Evolutionary conservation across 176 grass and related monocot species (phyloP).

Genomic region (Aegilops sharonensis): DNA sequence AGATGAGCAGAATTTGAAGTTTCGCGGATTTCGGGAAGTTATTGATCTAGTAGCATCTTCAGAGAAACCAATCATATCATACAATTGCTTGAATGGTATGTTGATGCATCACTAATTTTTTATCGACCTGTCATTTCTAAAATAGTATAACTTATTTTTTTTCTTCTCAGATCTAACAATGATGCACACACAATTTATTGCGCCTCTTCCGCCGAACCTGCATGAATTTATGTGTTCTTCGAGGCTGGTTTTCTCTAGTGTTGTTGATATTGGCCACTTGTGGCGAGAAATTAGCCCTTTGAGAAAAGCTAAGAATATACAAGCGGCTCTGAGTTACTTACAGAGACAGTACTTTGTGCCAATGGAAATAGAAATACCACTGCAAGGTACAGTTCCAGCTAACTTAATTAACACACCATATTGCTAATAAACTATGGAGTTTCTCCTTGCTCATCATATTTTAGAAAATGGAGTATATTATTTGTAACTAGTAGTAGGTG

Average conservation of each 20-base stretch:
- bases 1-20: slow-evolving; percentile 73
- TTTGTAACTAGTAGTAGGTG: neutral
- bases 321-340: slow-evolving; percentile 70
- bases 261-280: slow-evolving; percentile 87
- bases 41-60: slow-evolving; percentile 82
- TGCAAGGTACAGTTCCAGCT: slow-evolving; percentile 57
- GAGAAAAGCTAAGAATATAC: slow-evolving; percentile 82
- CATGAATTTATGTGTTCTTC: slow-evolving; percentile 84
- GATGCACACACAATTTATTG: slow-evolving; percentile 87
- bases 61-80: slow-evolving; percentile 83
- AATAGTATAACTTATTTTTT: neutral
- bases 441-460: slow-evolving; percentile 18
- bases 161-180: slow-evolving; percentile 75
- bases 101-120: slow-evolving; percentile 14
- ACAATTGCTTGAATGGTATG: slow-evolving; percentile 83
- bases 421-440: neutral
- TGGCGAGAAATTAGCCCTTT: slow-evolving; percentile 73
- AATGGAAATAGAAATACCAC: slow-evolving; percentile 70
- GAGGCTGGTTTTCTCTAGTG: slow-evolving; percentile 75
- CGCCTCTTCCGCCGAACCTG: slow-evolving; percentile 57
- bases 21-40: slow-evolving; percentile 85
- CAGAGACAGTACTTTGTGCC: slow-evolving; percentile 64
- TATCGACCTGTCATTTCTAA: slow-evolving; percentile 14
- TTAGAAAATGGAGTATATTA: slow-evolving; percentile 10
- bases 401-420: neutral